Evolutionary conservation across 176 grass and related monocot genomes (phyloP), one percentile per base, ranked within the genome.

Genomic region (Saccharum spontaneum): DNA sequence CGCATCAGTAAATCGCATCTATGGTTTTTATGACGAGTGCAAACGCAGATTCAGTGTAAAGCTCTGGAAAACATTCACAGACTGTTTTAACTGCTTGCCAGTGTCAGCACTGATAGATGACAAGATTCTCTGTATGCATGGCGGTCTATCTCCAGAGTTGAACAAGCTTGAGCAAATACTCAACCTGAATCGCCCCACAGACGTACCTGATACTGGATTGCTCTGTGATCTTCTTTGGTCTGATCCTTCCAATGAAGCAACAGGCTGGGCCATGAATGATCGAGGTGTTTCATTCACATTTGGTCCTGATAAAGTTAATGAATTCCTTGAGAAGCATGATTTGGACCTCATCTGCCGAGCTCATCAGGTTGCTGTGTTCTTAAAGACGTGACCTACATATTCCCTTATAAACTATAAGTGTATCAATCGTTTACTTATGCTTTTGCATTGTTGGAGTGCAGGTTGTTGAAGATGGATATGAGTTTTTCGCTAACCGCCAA

Each of bases 221-320:
- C 87, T 94, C 8, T 94, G 92, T 79, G 92, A 94, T 83, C 92
- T 94, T 87, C 92, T 94, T 54, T 94, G 92, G 92, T 94, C 92
- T 1, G 92, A 94, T 83, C 92, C 92, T 66, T 82, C 84, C 20
- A 85, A 68, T 17, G 92, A 91, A 45, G 72, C 85, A 37, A 80
- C 87, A 69, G 92, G 92, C 13, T 94, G 92, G 92, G 92, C 84
- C 50, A 89, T 91, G 84, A 94, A 94, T 79, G 92, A 94, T 81
- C 81, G 92, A 85, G 92, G 92, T 84, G 89, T 94, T 57, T 94
- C 92, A 37, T 91, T 79, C 71, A 91, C 89, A 78, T 94, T 94
- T 69, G 87, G 92, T 7, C 78, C 87, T 43, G 92, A 94, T 89
- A 91, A 87, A 88, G 89, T 94, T 36, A 10, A 74, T 76, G 92